phyloP scores from a whole-genome alignment of 352 stramenopile genomes.

The Globisporangium spinosum region DNA sequence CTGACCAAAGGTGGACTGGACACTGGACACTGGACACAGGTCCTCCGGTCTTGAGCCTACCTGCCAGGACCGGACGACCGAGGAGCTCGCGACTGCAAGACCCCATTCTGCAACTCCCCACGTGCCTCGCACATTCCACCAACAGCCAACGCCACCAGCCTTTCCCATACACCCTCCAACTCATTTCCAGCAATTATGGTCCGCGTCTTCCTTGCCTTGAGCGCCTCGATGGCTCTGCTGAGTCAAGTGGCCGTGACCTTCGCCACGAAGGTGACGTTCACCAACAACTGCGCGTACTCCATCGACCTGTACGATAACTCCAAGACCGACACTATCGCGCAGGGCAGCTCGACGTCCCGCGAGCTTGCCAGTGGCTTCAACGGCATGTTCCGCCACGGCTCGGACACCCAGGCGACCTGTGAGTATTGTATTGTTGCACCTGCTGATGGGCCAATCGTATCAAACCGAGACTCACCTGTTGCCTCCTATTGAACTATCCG shows the following conservation, averaged over 20 bases:
- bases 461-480: background rate
- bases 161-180: background rate
- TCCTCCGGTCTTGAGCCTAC: background rate
- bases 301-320: constrained; percentile 62
- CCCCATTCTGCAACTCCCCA: constrained; percentile 16
- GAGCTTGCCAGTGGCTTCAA: constrained; percentile 39
- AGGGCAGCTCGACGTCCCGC: constrained; percentile 31
- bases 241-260: constrained; percentile 30
- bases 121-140: constrained; percentile 5
- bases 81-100: background rate
- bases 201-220: constrained; percentile 40
- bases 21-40: background rate
- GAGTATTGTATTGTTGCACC: constrained; percentile 10
- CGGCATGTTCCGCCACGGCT: constrained; percentile 65
- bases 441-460: background rate
- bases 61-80: no score
- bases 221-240: constrained; percentile 27
- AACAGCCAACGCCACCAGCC: background rate
- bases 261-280: constrained; percentile 39
- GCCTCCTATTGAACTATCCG: background rate
- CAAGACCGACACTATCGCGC: constrained; percentile 32
- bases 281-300: constrained; percentile 43
- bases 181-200: constrained; percentile 25
- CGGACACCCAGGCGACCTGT: constrained; percentile 32
- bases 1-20: constrained; percentile 9